These are phyloP conservation scores for Colletotrichum navitas DNA, from an alignment of 2,329 filamentous ascomycete genomes.

Conservation along the genomic window DNA sequence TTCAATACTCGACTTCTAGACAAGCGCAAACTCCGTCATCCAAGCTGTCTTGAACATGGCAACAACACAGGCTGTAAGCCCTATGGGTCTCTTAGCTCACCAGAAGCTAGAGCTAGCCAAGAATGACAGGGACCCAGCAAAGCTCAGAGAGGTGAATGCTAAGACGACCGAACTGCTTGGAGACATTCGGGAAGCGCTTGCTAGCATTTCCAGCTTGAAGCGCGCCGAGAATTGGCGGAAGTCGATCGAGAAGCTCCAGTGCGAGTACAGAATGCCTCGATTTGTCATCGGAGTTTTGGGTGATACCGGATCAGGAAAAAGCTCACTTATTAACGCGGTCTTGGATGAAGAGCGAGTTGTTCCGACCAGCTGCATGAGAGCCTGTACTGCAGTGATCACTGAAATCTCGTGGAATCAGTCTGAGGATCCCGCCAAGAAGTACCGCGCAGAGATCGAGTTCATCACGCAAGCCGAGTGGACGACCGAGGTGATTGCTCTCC, in stretches of 20 bases:
- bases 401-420: constrained; percentile 69
- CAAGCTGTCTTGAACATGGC: neutral
- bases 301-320: constrained; percentile 73
- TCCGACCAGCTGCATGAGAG: constrained; percentile 65
- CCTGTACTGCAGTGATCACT: constrained; percentile 72
- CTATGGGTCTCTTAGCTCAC: constrained; percentile 2
- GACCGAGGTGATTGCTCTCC: constrained; percentile 62
- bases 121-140: neutral
- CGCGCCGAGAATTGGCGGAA: constrained; percentile 1
- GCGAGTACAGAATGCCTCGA: constrained; percentile 49
- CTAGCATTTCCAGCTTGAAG: neutral
- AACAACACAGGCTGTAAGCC: too few species aligned
- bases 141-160: neutral
- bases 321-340: constrained; percentile 72
- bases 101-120: constrained; percentile 13
- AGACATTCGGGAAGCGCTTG: neutral
- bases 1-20: neutral
- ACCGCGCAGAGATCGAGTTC: constrained; percentile 70
- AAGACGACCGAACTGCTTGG: neutral
- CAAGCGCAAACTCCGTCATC: neutral
- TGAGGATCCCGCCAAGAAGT: constrained; percentile 52
- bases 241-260: constrained; percentile 28
- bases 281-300: constrained; percentile 70
- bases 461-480: constrained; percentile 65
- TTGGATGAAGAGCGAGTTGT: constrained; percentile 68